Percentiles rank a stretch among this genome's conserved stretches.
These are phyloP conservation scores for Evansstolkia leycettana DNA, from an alignment of 495 filamentous ascomycete genomes.

Conservation along the genomic window DNA sequence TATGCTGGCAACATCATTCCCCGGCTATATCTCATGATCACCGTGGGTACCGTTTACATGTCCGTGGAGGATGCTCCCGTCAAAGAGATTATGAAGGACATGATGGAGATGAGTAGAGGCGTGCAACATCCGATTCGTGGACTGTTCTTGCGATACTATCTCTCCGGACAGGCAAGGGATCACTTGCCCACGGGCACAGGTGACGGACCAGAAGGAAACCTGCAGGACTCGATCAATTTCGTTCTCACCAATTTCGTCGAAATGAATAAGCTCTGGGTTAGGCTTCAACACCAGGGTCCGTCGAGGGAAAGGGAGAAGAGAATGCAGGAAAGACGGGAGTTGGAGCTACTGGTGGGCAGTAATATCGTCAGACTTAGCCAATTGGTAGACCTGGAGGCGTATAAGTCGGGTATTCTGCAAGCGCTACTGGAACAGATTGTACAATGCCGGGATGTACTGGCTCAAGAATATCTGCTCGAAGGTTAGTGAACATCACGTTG, in stretches of 20 bases:
- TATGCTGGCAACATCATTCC: slow-evolving; percentile 98
- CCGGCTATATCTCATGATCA: slow-evolving; percentile 95
- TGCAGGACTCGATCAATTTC: slow-evolving; percentile 96
- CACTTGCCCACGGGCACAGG: slow-evolving; percentile 67
- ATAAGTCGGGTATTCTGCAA: slow-evolving; percentile 80
- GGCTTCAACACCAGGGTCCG: slow-evolving; percentile 92
- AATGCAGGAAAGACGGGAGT: slow-evolving; percentile 87
- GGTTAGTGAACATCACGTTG: slow-evolving; percentile 35
- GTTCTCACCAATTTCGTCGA: slow-evolving; percentile 97
- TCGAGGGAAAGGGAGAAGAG: slow-evolving; percentile 86
- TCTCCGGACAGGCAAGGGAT: slow-evolving; percentile 87
- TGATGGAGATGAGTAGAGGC: slow-evolving; percentile 99
- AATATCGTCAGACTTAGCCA: slow-evolving; percentile 93
- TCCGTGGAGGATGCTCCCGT: slow-evolving; percentile 94
- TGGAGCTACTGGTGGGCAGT: slow-evolving; percentile 89
- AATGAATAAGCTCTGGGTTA: slow-evolving; percentile 99
- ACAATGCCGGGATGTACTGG: slow-evolving; percentile 91
- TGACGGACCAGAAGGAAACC: slow-evolving; percentile 87
- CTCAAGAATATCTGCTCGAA: slow-evolving; percentile 94
- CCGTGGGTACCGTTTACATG: slow-evolving; percentile 98
- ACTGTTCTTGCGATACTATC: slow-evolving; percentile 88
- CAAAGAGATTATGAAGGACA: slow-evolving; percentile 99
- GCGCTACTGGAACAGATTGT: slow-evolving; percentile 93
- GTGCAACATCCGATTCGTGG: slow-evolving; percentile 94
- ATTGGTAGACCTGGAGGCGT: slow-evolving; percentile 84